Conservation (phyloP, 2,329 filamentous ascomycete genomes). For the Colletotrichum phormii region DNA sequence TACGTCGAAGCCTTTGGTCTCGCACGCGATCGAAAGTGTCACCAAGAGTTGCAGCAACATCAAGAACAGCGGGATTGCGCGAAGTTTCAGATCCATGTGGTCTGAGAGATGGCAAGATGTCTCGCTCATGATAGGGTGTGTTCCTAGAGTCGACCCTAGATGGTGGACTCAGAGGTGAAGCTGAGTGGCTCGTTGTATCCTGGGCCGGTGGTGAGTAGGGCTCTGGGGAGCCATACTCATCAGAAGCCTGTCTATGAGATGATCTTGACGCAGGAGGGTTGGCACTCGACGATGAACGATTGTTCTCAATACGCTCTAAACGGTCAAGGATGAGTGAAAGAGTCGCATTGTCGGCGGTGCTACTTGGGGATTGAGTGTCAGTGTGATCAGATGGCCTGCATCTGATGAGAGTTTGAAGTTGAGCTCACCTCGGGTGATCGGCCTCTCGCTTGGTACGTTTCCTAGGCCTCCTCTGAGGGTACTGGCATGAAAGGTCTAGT, state of each 20-base stretch:
- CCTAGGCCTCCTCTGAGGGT: constrained; percentile 42
- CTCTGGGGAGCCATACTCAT: not conserved
- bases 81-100: not conserved
- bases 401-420: not conserved
- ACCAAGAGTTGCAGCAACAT: constrained; percentile 43
- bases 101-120: not conserved
- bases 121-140: no score
- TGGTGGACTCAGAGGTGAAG: not conserved
- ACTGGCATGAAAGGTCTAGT: constrained; percentile 42
- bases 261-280: constrained; percentile 26
- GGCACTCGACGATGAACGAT: not conserved
- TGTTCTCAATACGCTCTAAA: constrained; percentile 43
- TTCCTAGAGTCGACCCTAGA: not conserved
- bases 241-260: not conserved
- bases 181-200: not conserved
- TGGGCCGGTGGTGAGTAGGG: not conserved
- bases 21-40: constrained; percentile 45
- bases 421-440: constrained; percentile 37
- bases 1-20: constrained; percentile 39
- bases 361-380: not conserved
- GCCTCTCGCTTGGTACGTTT: constrained; percentile 37
- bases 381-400: not conserved
- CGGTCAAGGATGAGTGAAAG: constrained; percentile 45
- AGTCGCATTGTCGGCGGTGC: constrained; percentile 33
- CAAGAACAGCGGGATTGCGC: constrained; percentile 30